Conservation (phyloP, 768 basidiomycete genomes). For the Phlebiopsis flavidoalba region DNA sequence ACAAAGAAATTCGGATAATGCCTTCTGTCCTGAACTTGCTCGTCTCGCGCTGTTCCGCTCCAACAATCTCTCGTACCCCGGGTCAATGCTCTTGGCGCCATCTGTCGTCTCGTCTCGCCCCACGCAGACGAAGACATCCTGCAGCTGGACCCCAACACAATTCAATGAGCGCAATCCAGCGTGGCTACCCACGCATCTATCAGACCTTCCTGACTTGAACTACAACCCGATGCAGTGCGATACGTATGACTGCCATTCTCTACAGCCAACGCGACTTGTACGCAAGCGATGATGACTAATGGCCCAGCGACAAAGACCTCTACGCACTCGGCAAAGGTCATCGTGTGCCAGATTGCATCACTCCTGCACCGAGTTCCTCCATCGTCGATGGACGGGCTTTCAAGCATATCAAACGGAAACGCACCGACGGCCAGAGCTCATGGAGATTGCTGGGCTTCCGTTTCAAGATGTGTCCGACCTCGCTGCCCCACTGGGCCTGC, state of each 20-base stretch:
- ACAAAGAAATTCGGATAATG: slow-evolving; percentile 38
- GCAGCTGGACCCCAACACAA: slow-evolving; percentile 41
- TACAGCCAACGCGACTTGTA: slow-evolving; percentile 37
- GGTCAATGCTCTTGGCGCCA: slow-evolving; percentile 45
- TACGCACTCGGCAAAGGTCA: slow-evolving; percentile 44
- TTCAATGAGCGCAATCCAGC: slow-evolving; percentile 38
- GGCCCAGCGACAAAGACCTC: slow-evolving; percentile 43
- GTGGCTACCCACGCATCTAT: slow-evolving; percentile 43
- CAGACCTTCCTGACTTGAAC: slow-evolving; percentile 37
- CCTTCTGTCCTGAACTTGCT: slow-evolving; percentile 45
- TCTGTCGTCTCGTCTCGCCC: slow-evolving; percentile 44
- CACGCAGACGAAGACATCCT: slow-evolving; percentile 41
- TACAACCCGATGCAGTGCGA: slow-evolving; percentile 50
- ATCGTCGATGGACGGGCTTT: slow-evolving; percentile 54
- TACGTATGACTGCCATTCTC: slow-evolving; percentile 27
- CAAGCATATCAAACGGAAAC: slow-evolving; percentile 37
- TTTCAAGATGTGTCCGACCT: slow-evolving; percentile 55
- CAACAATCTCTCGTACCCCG: slow-evolving; percentile 49
- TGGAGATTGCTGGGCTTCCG: slow-evolving; percentile 44
- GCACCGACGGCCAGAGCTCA: slow-evolving; percentile 34
- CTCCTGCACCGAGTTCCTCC: slow-evolving; percentile 57
- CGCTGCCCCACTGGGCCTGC: slow-evolving; percentile 58
- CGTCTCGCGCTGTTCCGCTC: slow-evolving; percentile 51
- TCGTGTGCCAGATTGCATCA: slow-evolving; percentile 47
- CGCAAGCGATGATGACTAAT: slow-evolving; percentile 49